Percentiles rank a stretch among this genome's conserved stretches.
Evolutionary conservation across 1,139 yeast genomes (phyloP).

Genomic region (Candida labiduridarum): DNA sequence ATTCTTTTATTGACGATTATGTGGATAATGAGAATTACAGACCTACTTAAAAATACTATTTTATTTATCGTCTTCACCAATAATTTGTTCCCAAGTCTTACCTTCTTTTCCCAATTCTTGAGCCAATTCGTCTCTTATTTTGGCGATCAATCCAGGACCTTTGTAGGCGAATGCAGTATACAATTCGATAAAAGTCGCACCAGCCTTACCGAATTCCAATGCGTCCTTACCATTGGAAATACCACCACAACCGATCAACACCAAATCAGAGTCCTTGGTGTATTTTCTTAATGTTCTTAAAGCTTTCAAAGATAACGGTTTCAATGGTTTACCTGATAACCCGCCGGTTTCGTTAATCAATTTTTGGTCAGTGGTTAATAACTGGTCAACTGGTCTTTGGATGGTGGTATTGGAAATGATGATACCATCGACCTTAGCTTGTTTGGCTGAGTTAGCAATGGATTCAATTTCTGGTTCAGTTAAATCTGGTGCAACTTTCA

Average conservation of each 20-base stretch:
- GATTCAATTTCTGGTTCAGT: constrained; percentile 78
- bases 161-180: constrained; percentile 91
- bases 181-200: constrained; percentile 83
- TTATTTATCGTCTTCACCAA: constrained; percentile 54
- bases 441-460: constrained; percentile 79
- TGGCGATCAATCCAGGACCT: constrained; percentile 87
- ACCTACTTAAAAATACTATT: too few species aligned
- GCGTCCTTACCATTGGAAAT: constrained; percentile 84
- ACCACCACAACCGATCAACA: constrained; percentile 94
- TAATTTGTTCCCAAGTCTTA: constrained; percentile 79
- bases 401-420: constrained; percentile 91
- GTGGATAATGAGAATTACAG: too few species aligned
- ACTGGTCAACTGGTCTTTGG: constrained; percentile 60
- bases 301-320: constrained; percentile 75
- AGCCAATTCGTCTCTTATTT: constrained; percentile 75
- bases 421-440: constrained; percentile 84
- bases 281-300: constrained; percentile 69
- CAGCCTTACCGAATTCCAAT: constrained; percentile 88
- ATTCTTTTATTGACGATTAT: too few species aligned
- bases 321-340: constrained; percentile 88
- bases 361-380: constrained; percentile 48
- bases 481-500: constrained; percentile 92
- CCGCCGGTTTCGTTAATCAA: constrained; percentile 76
- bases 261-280: constrained; percentile 70
- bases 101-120: constrained; percentile 70